phyloP scores from a whole-genome alignment of 1,284 basidiomycete species.

The Ganoderma meredithae region DNA sequence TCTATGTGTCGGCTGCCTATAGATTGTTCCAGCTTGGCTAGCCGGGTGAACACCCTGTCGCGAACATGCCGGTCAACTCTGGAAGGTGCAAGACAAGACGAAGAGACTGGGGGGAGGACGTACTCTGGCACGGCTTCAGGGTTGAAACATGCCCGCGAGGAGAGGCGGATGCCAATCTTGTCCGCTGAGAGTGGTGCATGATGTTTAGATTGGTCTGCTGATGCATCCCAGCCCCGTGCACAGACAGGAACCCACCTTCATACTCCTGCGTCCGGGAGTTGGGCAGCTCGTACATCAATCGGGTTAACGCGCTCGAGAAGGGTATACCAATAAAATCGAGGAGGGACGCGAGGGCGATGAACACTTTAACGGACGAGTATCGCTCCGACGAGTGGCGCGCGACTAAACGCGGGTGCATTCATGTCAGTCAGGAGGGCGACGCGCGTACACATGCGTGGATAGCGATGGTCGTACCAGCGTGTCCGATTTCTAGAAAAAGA shows the following conservation, averaged over 20 bases:
- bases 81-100: not conserved
- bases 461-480: slow-evolving; percentile 61
- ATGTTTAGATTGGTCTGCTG: not conserved
- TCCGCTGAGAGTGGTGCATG: slow-evolving; percentile 58
- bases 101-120: slow-evolving; percentile 35
- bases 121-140: slow-evolving; percentile 79
- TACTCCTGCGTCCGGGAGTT: slow-evolving; percentile 85
- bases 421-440: not conserved
- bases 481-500: slow-evolving; percentile 76
- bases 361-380: slow-evolving; percentile 65
- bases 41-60: slow-evolving; percentile 71
- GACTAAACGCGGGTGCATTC: slow-evolving; percentile 50
- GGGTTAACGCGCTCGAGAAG: slow-evolving; percentile 53
- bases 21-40: slow-evolving; percentile 59
- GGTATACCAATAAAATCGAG: slow-evolving; percentile 63
- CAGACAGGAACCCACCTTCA: slow-evolving; percentile 64
- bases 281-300: slow-evolving; percentile 76
- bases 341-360: slow-evolving; percentile 56
- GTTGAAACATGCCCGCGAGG: slow-evolving; percentile 84
- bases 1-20: slow-evolving; percentile 45
- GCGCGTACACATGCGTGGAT: not conserved
- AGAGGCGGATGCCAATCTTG: slow-evolving; percentile 76
- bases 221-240: not conserved
- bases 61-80: not conserved
- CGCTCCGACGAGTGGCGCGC: slow-evolving; percentile 81